Evolutionary conservation across 2,329 filamentous ascomycete species (phyloP).

Genomic region (Bisporella sp.): DNA sequence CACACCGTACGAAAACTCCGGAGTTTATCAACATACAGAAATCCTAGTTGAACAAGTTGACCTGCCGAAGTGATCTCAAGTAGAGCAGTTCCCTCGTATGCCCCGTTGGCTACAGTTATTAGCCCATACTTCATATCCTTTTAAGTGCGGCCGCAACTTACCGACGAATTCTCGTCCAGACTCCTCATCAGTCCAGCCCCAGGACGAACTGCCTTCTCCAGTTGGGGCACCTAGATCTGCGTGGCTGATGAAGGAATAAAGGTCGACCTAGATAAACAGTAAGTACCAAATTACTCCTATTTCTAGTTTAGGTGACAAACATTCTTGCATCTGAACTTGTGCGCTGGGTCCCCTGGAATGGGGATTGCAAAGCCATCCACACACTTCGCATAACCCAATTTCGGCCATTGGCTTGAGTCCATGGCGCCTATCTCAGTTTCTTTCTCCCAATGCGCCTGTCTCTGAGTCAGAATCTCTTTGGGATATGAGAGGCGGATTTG

Average conservation of each 20-base stretch:
- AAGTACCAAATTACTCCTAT: neutral
- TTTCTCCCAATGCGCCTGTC: neutral
- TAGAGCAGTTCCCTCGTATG: neutral
- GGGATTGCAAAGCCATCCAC: neutral
- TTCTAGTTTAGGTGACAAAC: neutral
- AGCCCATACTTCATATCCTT: neutral
- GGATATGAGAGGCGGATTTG: neutral
- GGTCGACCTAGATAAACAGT: slow-evolving; percentile 9
- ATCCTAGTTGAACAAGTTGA: neutral
- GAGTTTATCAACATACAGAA: neutral
- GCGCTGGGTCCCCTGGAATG: neutral
- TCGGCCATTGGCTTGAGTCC: slow-evolving; percentile 4
- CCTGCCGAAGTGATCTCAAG: neutral
- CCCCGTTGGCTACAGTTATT: neutral
- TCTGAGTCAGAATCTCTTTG: neutral
- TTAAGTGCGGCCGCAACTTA: slow-evolving; percentile 5
- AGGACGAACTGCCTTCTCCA: slow-evolving; percentile 10
- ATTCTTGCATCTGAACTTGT: neutral
- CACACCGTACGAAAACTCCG: neutral
- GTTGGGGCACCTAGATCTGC: slow-evolving; percentile 11
- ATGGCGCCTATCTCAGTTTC: slow-evolving; percentile 1
- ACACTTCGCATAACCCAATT: neutral
- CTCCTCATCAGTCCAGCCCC: slow-evolving; percentile 39
- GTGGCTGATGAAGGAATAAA: slow-evolving; percentile 17
- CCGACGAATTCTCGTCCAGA: slow-evolving; percentile 41